A percentile compares a stretch with the other conserved stretches of the same genome.
These are phyloP conservation scores for Lumnitzera littorea DNA, from an alignment of 345 rosid species.

Conservation along the genomic window DNA sequence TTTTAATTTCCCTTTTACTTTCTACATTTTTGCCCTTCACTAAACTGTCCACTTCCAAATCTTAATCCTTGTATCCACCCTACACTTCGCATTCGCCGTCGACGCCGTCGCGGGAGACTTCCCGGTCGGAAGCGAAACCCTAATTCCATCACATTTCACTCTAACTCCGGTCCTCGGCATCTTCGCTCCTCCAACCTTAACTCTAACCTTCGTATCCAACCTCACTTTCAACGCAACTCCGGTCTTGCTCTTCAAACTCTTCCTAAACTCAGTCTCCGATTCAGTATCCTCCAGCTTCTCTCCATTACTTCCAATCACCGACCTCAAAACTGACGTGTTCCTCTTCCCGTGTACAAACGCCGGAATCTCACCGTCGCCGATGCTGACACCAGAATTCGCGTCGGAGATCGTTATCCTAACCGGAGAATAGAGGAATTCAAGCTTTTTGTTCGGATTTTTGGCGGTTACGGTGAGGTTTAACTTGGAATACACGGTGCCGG, in stretches of 20 bases:
- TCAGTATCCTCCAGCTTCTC: slow-evolving; percentile 31
- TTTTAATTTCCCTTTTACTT: background rate
- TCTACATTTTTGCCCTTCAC: background rate
- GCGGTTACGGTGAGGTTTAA: slow-evolving; percentile 60
- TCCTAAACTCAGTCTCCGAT: slow-evolving; percentile 37
- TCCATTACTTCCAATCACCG: slow-evolving; percentile 31
- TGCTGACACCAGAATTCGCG: slow-evolving; percentile 24
- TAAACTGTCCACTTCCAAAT: slow-evolving; percentile 64
- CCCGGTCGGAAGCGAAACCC: slow-evolving; percentile 46
- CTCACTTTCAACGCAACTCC: slow-evolving; percentile 48
- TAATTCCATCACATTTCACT: slow-evolving; percentile 63
- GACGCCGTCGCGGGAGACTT: slow-evolving; percentile 45
- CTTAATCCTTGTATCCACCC: slow-evolving; percentile 73
- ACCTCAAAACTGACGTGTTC: slow-evolving; percentile 60
- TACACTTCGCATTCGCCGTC: slow-evolving; percentile 52
- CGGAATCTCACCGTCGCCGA: slow-evolving; percentile 52
- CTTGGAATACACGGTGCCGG: slow-evolving; percentile 35
- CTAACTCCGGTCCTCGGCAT: slow-evolving; percentile 54
- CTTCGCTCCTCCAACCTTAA: slow-evolving; percentile 57
- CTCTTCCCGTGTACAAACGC: slow-evolving; percentile 56
- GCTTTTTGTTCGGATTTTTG: slow-evolving; percentile 72
- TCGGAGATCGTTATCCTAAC: slow-evolving; percentile 28
- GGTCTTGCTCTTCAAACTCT: slow-evolving; percentile 44
- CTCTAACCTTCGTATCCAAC: slow-evolving; percentile 58
- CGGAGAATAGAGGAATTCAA: slow-evolving; percentile 48